These are phyloP conservation scores for Parasarocladium wereldwijsianum DNA, from an alignment of 2,329 filamentous ascomycete species.

Conservation along the genomic window DNA sequence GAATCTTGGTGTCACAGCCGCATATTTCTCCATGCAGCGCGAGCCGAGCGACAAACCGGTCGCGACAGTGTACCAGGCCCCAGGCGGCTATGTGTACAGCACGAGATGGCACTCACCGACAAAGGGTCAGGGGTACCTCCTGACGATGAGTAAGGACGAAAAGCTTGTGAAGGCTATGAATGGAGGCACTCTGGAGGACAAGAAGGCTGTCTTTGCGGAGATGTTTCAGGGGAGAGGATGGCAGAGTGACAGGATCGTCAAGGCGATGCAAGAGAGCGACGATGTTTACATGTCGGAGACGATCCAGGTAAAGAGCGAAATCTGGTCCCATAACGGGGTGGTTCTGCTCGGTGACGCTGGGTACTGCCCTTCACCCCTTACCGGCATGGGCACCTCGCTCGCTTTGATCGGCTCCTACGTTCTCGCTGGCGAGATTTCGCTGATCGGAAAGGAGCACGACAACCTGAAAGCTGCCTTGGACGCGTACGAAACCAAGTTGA, in stretches of 20 bases:
- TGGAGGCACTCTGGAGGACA: conserved; percentile 8
- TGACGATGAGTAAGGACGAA: conserved; percentile 21
- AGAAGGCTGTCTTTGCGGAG: conserved; percentile 15
- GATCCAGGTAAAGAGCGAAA: conserved; percentile 23
- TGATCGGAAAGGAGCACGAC: background rate
- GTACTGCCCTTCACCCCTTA: conserved; percentile 26
- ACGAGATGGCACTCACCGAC: conserved; percentile 1
- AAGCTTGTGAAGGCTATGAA: conserved; percentile 22
- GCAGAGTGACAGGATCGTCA: conserved; percentile 16
- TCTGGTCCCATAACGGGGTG: conserved; percentile 21
- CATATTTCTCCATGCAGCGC: conserved; percentile 18
- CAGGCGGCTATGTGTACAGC: background rate
- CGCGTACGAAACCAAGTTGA: background rate
- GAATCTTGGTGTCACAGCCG: conserved; percentile 8
- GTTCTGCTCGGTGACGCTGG: conserved; percentile 33
- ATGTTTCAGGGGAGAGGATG: conserved; percentile 25
- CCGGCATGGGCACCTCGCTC: conserved; percentile 28
- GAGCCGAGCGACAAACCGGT: conserved; percentile 6
- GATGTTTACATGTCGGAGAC: conserved; percentile 29
- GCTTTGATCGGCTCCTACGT: conserved; percentile 33
- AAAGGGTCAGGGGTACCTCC: conserved; percentile 19
- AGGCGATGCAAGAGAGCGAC: conserved; percentile 13
- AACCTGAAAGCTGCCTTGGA: background rate
- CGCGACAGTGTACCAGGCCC: background rate
- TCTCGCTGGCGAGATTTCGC: conserved; percentile 29